Base-by-base conservation (phyloP, 2,329 filamentous ascomycete genomes). In the Dactylellina cionopaga region DNA sequence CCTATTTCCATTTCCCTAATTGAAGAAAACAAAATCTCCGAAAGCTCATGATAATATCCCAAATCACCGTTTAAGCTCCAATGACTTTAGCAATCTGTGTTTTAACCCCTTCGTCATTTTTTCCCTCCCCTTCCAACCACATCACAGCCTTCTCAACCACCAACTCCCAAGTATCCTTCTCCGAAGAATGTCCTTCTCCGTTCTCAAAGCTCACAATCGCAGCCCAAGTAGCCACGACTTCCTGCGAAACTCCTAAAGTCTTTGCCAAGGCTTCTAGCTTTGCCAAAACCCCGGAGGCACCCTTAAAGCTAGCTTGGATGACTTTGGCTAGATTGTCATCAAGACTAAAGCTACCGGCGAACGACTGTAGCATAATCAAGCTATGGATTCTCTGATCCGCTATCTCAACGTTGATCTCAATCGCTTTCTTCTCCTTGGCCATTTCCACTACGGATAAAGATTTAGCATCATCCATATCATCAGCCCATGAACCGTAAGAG, bases 101-200 rank as follows among this genome's bases (percentile, higher is more conserved):
- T 19, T 72, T 72, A 25, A 55, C 41, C 13, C 22, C 15, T 24
- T 65, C 59, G 7, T 65, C 68, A 15, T 46, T 29, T 35, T 64
- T 64, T 10, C 52, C 59, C 37, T 72, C 68, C 4, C 52, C 59
- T n/a, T 65, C 51, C 24, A 72, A 39, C 68, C 68, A 72, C 35
- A 49, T 49, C 9, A 65, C 46, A 1, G 69, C 69, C n/a, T 74
- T 74, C 25, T 74, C 69, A 51, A 68, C 69, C 1, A 74, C 69
- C 31, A 74, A 46, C n/a, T 74, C 69, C 69, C 69, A 74, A 19
- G 69, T 74, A 31, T 74, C 69, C 22, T 43, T 56, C 47, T 74
- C 69, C 11, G 43, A 27, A 29, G 22, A n/a, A 60, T 72, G 68
- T 27, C 68, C 68, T 15, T 65, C 59, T 19, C 68, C 68, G 11